A percentile compares a stretch with the other conserved stretches of the same genome.
phyloP scores from a whole-genome alignment of 2,329 filamentous ascomycete species.

The Zalaria sp. region DNA sequence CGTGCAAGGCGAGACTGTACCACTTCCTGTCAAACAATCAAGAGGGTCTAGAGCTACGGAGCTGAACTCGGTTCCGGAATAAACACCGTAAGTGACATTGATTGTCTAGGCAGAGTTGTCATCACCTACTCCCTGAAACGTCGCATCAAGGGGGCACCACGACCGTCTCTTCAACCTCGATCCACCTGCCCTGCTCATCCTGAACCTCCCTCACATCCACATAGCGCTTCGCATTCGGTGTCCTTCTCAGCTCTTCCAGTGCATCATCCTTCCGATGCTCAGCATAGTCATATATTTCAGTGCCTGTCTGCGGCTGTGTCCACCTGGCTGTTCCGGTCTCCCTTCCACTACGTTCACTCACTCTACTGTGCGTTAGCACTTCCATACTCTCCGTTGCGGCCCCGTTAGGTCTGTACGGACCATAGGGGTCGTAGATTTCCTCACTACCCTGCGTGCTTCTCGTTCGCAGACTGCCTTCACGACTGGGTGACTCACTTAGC shows the following conservation, averaged over 20 bases:
- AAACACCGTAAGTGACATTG: too few relatives aligned
- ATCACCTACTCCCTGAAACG: too few relatives aligned
- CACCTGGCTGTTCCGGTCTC: too few relatives aligned
- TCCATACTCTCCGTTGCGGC: constrained; percentile 3
- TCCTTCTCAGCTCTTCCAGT: background rate
- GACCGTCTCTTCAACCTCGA: constrained; percentile 4
- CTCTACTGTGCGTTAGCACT: background rate
- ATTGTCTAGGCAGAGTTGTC: too few relatives aligned
- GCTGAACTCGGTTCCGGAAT: too few relatives aligned
- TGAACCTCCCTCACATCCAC: constrained; percentile 2
- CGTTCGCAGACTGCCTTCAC: constrained; percentile 1
- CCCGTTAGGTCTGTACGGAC: constrained; percentile 2
- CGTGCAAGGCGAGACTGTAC: too few relatives aligned
- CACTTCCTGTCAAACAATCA: too few relatives aligned
- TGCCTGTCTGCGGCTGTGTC: background rate
- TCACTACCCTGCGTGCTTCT: background rate
- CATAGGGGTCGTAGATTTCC: background rate
- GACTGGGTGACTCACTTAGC: constrained; percentile 3
- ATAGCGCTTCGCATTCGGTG: background rate
- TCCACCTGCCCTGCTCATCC: constrained; percentile 2
- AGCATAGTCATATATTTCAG: background rate
- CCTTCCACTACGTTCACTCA: background rate
- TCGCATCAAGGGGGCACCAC: background rate
- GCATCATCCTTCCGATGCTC: background rate
- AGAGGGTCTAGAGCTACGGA: too few relatives aligned